phyloP scores from a whole-genome alignment of 331 rosid genomes.

The Prunus yedoensis region DNA sequence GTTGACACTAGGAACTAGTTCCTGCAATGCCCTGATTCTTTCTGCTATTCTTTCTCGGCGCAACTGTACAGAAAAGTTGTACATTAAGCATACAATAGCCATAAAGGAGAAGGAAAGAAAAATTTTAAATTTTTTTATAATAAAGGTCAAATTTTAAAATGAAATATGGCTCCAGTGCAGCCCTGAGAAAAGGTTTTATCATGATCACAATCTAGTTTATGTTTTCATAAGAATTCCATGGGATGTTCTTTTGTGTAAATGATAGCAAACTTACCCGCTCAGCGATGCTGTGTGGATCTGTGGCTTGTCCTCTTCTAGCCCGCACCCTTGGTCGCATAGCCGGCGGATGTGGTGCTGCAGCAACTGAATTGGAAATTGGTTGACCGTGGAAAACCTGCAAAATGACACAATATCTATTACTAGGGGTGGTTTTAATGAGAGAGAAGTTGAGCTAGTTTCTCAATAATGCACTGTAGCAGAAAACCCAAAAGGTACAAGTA shows the following conservation, averaged over 20 bases:
- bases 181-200: conserved; percentile 1
- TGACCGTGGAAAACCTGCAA: conserved; percentile 82
- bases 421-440: not conserved
- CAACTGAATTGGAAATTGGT: conserved; percentile 59
- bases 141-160: not conserved
- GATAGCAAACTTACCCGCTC: conserved; percentile 65
- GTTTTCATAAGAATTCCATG: conserved; percentile 10
- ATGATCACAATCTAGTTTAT: conserved; percentile 7
- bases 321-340: conserved; percentile 95
- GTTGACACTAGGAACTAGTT: conserved; percentile 92
- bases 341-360: conserved; percentile 77
- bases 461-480: not conserved
- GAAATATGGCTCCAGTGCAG: conserved; percentile 7
- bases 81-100: conserved; percentile 24
- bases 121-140: no score
- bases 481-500: not conserved
- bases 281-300: conserved; percentile 99
- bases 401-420: conserved; percentile 24
- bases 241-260: not conserved
- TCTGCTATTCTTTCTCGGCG: conserved; percentile 98
- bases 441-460: not conserved
- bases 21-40: conserved; percentile 96
- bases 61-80: conserved; percentile 50
- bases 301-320: conserved; percentile 98
- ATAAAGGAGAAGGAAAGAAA: not conserved